Percentiles rank a stretch among this genome's conserved stretches.
Evolutionary conservation across 2,329 filamentous ascomycete species (phyloP).

Genomic region (Monilinia aucupariae): DNA sequence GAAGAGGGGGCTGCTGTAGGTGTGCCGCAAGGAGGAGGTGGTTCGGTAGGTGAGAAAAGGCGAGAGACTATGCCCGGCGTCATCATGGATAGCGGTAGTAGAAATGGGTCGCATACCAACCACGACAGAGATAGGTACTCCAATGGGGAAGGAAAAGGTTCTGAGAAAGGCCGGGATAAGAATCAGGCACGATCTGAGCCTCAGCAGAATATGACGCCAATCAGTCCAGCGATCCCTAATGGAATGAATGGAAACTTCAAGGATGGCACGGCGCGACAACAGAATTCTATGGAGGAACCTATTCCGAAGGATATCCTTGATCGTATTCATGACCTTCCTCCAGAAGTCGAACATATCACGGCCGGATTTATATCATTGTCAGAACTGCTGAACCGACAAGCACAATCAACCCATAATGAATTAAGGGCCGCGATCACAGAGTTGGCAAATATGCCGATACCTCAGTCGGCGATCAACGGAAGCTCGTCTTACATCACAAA

Average conservation of each 20-base stretch:
- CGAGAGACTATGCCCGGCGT: constrained; percentile 46
- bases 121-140: constrained; percentile 46
- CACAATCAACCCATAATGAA: constrained; percentile 77
- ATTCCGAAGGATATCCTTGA: constrained; percentile 30
- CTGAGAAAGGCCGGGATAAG: constrained; percentile 37
- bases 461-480: constrained; percentile 48
- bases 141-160: constrained; percentile 38
- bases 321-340: constrained; percentile 54
- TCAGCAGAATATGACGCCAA: constrained; percentile 30
- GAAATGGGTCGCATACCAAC: constrained; percentile 50
- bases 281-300: constrained; percentile 20
- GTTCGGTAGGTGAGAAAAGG: constrained; percentile 24
- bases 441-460: constrained; percentile 62
- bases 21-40: constrained; percentile 28
- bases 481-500: constrained; percentile 40
- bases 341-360: constrained; percentile 65
- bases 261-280: constrained; percentile 22
- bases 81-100: constrained; percentile 51
- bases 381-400: constrained; percentile 68
- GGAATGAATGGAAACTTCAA: constrained; percentile 28
- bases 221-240: constrained; percentile 30
- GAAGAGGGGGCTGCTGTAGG: constrained; percentile 31
- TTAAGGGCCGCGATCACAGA: constrained; percentile 65
- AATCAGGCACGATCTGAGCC: constrained; percentile 30
- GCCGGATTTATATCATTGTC: constrained; percentile 71